Evolutionary conservation across 352 stramenopile genomes (phyloP), one percentile per base, ranked within the genome.

Genomic region (Pythium pectinolyticum): DNA sequence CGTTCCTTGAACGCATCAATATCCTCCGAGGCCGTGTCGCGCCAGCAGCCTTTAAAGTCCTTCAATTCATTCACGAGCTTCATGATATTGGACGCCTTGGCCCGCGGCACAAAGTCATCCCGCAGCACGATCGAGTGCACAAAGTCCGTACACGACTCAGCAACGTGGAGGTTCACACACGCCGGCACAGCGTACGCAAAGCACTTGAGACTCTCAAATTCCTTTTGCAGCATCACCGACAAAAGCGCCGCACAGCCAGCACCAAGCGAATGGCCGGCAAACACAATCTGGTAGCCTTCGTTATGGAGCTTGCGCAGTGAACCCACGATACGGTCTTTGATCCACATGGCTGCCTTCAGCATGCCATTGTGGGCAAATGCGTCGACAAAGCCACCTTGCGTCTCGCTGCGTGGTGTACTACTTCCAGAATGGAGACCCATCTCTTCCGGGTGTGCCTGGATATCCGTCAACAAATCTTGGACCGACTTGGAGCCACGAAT

Each of bases 321-420:
- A 22, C 80, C 73, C 24, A 93, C 77, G 40, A 94, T 90, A 20
- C 84, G 80, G 20, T 92, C 80, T 43, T 92, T 95, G 47, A 95
- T 92, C 85, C 84, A 94, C 80, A 92, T 89, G 12, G 88, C 84
- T 24, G 86, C 83, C 62, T 92, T 90, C 9, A 92, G 57, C 84
- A 95, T 95, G 0, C 86, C 86, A 54, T 94, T 92, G 54, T 95
- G 86, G 1, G 86, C 86, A 51, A 94, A 95, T 10, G 86, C 83
- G 54, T 95, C 86, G 14, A 95, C 82, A 72, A 92, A 91, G 1
- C 86, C 86, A 47, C 82, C 84, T 10, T 70, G 74, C 22, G 74
- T 68, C 27, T 90, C 78, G 32, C 70, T 78, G 5, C 70, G 63
- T 28, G 74, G 57, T 15, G 67, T 53, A 37, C 72, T 77, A 6